A percentile compares a stretch with the other conserved stretches of the same genome.
These are phyloP conservation scores for Limnanthes douglasii DNA, from an alignment of 345 rosid genomes.

Conservation along the genomic window DNA sequence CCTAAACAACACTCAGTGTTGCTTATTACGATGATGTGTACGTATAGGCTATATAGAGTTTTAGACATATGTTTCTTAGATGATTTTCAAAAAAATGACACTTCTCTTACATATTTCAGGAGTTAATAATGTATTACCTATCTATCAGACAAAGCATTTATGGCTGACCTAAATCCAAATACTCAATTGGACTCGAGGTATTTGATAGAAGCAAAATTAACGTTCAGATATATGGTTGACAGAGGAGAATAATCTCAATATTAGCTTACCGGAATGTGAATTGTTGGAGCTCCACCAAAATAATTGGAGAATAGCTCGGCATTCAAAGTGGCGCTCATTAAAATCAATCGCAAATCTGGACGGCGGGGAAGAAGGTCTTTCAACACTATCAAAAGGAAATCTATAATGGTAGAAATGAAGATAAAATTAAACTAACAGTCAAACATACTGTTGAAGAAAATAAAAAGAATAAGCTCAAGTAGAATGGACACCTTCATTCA, in stretches of 20 bases:
- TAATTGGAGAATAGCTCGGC: constrained; percentile 90
- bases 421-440: neutral
- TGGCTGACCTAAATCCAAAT: too few species aligned
- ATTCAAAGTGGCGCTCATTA: constrained; percentile 98
- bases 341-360: constrained; percentile 78
- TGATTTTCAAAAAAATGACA: neutral
- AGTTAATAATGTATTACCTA: too few species aligned
- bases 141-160: too few species aligned
- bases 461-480: neutral
- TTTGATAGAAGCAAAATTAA: too few species aligned
- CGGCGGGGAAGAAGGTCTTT: constrained; percentile 98
- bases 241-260: constrained; percentile 3
- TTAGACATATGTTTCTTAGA: too few species aligned
- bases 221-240: neutral
- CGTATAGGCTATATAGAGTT: too few species aligned
- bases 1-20: too few species aligned
- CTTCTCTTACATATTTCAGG: constrained; percentile 1
- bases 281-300: constrained; percentile 80
- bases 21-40: too few species aligned
- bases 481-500: constrained; percentile 79
- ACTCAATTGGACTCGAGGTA: too few species aligned
- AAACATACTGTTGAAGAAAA: neutral
- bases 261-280: constrained; percentile 78
- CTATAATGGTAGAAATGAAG: constrained; percentile 22
- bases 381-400: constrained; percentile 86